Conservation (phyloP, 306 rosid genomes). For the Chamaecrista fasciculata region DNA sequence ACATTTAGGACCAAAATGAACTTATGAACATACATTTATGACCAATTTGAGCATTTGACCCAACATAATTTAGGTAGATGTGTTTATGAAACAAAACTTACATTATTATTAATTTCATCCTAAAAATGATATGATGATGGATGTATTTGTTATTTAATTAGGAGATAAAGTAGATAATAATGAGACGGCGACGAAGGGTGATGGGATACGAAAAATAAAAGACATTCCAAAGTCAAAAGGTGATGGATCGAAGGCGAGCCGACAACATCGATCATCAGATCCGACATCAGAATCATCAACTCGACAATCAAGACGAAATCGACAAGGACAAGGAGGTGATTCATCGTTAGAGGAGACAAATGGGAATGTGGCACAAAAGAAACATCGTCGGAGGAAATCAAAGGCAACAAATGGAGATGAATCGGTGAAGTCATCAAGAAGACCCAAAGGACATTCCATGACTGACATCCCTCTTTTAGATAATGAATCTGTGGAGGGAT, state of each 20-base stretch:
- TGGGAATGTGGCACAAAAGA: conserved; percentile 39
- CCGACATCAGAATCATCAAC: conserved; percentile 33
- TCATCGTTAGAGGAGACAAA: conserved; percentile 24
- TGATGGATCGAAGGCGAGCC: conserved; percentile 38
- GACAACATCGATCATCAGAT: conserved; percentile 44
- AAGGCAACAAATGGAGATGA: conserved; percentile 57
- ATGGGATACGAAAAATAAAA: neutral
- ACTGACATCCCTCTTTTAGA: conserved; percentile 41
- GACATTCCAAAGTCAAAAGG: neutral
- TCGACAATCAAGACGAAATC: conserved; percentile 33
- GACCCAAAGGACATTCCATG: conserved; percentile 45
- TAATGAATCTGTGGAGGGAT: conserved; percentile 21
- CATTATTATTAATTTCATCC: too few relatives aligned
- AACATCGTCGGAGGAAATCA: conserved; percentile 42
- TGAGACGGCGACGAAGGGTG: neutral
- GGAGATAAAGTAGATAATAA: neutral
- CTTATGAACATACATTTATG: too few relatives aligned
- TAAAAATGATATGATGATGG: too few relatives aligned
- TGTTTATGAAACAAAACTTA: too few relatives aligned
- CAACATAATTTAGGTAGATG: too few relatives aligned
- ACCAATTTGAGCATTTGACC: too few relatives aligned
- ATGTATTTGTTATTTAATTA: too few relatives aligned
- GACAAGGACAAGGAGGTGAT: conserved; percentile 26
- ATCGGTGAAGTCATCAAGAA: conserved; percentile 28
- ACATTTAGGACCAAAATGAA: too few relatives aligned